phyloP scores from a whole-genome alignment of 2,329 filamentous ascomycete genomes.

The Beauveria sp. region DNA sequence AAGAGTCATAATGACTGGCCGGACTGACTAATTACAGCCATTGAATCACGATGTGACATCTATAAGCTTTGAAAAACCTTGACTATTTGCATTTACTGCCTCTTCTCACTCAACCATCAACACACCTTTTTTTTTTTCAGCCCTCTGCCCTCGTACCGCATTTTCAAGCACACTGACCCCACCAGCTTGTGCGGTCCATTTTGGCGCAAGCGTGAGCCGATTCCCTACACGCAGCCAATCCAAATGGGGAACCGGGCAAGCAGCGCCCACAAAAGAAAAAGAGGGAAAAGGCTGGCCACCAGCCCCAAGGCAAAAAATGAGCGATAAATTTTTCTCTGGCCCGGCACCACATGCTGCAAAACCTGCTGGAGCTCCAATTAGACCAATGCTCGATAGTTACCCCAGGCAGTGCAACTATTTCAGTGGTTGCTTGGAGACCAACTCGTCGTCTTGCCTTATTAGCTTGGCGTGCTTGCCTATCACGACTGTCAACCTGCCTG shows the following conservation, averaged over 20 bases:
- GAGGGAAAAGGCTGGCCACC: conserved; percentile 6
- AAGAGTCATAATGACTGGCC: conserved; percentile 8
- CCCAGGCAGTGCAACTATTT: background rate
- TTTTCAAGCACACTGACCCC: conserved; percentile 2
- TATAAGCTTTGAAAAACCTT: background rate
- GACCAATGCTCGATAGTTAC: background rate
- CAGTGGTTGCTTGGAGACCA: background rate
- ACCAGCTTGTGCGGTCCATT: conserved; percentile 8
- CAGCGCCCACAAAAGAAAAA: conserved; percentile 3
- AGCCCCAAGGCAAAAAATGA: conserved; percentile 2
- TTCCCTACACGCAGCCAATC: conserved; percentile 6
- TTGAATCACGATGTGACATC: background rate
- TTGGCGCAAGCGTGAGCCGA: conserved; percentile 3
- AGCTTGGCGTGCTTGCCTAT: too few species aligned
- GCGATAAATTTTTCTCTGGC: conserved; percentile 8
- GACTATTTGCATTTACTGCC: background rate
- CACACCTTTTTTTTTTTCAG: background rate
- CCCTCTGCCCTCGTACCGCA: background rate
- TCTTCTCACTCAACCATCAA: background rate
- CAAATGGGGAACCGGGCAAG: background rate
- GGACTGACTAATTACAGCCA: conserved; percentile 2
- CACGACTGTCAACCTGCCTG: background rate
- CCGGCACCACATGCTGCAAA: background rate
- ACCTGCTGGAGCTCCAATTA: background rate
- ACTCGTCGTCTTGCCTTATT: background rate